A percentile compares a stretch with the other conserved stretches of the same genome.
These are phyloP conservation scores for Fusarium sp. DNA, from an alignment of 2,329 filamentous ascomycete species.

Conservation along the genomic window DNA sequence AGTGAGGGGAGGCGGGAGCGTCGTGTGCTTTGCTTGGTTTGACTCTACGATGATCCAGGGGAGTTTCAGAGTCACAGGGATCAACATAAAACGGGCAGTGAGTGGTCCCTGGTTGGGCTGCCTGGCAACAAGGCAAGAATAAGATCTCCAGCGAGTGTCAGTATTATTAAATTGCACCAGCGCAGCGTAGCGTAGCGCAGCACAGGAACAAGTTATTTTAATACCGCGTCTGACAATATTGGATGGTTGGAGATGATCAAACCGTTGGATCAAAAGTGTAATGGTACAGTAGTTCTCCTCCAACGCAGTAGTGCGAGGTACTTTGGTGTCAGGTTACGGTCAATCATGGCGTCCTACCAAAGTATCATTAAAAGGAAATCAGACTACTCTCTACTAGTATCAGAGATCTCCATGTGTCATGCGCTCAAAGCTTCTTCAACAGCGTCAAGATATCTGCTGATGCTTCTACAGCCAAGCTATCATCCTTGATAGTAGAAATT, in stretches of 20 bases:
- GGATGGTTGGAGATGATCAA: not conserved
- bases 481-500: conserved; percentile 38
- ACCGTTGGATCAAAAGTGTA: conserved; percentile 7
- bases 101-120: conserved; percentile 22
- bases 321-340: conserved; percentile 11
- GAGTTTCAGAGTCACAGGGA: conserved; percentile 47
- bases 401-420: not conserved
- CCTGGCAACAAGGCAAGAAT: conserved; percentile 18
- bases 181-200: not conserved
- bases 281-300: not conserved
- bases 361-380: not conserved
- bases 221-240: conserved; percentile 15
- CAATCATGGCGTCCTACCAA: not conserved
- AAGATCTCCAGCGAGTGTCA: conserved; percentile 20
- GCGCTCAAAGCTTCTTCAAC: not conserved
- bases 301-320: conserved; percentile 13
- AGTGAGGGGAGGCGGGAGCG: conserved; percentile 12
- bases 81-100: conserved; percentile 39
- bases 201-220: conserved; percentile 7
- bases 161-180: not conserved
- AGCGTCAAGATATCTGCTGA: not conserved
- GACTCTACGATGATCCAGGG: conserved; percentile 38
- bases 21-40: conserved; percentile 16
- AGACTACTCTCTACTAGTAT: not conserved
- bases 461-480: conserved; percentile 3